phyloP scores from a whole-genome alignment of 2,329 filamentous ascomycete genomes.

The Chaetoscypha palmicola region DNA sequence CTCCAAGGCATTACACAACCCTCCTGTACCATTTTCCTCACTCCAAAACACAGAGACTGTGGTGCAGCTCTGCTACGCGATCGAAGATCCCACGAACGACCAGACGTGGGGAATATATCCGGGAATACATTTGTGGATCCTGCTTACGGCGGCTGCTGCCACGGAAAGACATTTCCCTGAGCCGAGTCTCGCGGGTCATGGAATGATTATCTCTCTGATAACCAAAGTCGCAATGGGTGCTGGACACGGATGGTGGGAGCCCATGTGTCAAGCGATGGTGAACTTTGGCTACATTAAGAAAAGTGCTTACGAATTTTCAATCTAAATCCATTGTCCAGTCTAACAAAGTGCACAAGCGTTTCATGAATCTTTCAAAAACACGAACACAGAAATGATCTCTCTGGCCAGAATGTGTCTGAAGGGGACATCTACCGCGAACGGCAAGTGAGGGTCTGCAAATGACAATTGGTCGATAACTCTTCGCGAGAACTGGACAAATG shows the following conservation, averaged over 20 bases:
- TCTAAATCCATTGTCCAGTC: too few relatives aligned
- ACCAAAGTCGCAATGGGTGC: conserved; percentile 7
- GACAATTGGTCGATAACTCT: too few relatives aligned
- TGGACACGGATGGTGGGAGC: conserved; percentile 40
- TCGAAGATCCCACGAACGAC: conserved; percentile 8
- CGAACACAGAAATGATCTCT: too few relatives aligned
- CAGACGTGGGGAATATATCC: conserved; percentile 7
- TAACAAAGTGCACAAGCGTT: too few relatives aligned
- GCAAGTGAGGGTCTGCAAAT: too few relatives aligned
- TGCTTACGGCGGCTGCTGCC: conserved; percentile 3
- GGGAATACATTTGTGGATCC: conserved; percentile 9
- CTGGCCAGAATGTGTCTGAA: too few relatives aligned
- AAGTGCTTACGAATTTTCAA: too few relatives aligned
- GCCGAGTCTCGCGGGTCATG: background rate
- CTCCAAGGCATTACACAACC: background rate
- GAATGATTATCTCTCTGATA: conserved; percentile 4
- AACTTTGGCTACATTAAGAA: conserved; percentile 39
- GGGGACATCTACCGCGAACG: too few relatives aligned
- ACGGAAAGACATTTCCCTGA: conserved; percentile 2
- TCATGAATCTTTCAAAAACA: too few relatives aligned
- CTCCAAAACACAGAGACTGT: background rate
- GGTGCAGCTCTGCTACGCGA: conserved; percentile 4
- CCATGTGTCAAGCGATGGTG: conserved; percentile 63
- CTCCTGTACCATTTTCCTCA: background rate
- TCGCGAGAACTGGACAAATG: too few relatives aligned